Evolutionary conservation across 2,329 filamentous ascomycete species (phyloP), one percentile per base, ranked within the genome.

Genomic region (Fusarium sp.): DNA sequence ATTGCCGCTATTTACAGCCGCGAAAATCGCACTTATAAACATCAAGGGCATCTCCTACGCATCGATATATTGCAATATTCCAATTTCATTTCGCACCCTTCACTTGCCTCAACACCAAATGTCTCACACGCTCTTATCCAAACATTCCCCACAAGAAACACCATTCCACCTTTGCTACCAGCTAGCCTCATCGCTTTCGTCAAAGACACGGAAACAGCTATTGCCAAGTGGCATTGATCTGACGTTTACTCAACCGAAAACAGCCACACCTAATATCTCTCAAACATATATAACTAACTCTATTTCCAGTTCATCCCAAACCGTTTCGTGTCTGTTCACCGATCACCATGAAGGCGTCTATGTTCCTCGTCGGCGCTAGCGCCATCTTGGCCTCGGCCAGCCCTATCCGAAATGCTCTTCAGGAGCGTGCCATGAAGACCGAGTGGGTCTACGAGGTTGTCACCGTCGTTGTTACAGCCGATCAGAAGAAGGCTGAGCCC

Each of bases 261-360:
- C 56, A 67, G 65, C 53, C 67, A 71, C 64, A 62, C 52, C 49
- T 48, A 56, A 49, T 53, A 43, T 55, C 28, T 30, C 26, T 26
- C 48, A 49, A 59, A 45, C 47, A 56, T 59, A 70, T 71, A 65
- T 70, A 62, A 64, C 73, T 73, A 45, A 73, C 70, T 43, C 30
- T 36, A 43, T 48, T 59, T 43, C 55, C 55, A 73, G 70, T 66
- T 56, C 40, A 60, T 42, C 50, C 38, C 57, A 52, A 42, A 62
- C 56, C 42, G 32, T 53, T 48, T 42, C 30, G 47, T 56, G 61
- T 54, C 51, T 63, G 45, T 58, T 51, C 46, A 61, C 62, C 63
- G 47, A 62, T 59, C 76, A 83, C 75, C 66, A 86, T 86, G 84
- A 86, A 84, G 80, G 77, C 80, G 45, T 83, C 83, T 47, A 61